These are phyloP conservation scores for Musa beccarii DNA, from an alignment of 176 grass and related monocot species.

Conservation along the genomic window DNA sequence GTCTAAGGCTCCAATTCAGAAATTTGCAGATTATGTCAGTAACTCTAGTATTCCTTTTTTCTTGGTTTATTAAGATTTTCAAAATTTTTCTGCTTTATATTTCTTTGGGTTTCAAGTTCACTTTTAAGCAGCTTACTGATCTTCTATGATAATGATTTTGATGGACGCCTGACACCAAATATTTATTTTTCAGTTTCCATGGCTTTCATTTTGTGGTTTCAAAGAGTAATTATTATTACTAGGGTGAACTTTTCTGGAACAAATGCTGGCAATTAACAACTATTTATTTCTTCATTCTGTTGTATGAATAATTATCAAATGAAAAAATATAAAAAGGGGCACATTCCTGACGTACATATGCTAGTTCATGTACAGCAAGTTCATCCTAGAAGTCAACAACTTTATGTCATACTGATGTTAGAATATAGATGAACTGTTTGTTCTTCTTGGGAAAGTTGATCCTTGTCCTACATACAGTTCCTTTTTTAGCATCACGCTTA, in stretches of 20 bases:
- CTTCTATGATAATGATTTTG: not conserved
- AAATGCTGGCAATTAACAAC: not conserved
- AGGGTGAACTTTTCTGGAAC: not conserved
- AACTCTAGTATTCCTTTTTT: not conserved
- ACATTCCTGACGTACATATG: not conserved
- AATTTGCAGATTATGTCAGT: constrained; percentile 85
- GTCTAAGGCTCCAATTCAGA: constrained; percentile 98
- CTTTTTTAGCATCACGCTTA: no score
- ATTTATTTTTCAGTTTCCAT: not conserved
- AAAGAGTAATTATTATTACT: not conserved
- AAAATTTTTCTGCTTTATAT: not conserved
- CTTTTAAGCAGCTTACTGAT: not conserved
- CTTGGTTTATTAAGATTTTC: not conserved
- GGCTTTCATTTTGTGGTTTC: not conserved
- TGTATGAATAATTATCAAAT: not conserved
- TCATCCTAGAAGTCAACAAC: not conserved
- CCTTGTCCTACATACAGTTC: no score
- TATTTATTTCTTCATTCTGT: not conserved
- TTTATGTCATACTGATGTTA: not conserved
- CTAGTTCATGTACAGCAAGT: not conserved
- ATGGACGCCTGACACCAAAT: not conserved
- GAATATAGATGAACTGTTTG: not conserved
- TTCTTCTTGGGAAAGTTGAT: no score
- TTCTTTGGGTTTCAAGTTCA: not conserved
- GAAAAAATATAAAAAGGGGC: not conserved